Base-by-base conservation (phyloP, 1,284 basidiomycete genomes). In the Peniophora sp. region DNA sequence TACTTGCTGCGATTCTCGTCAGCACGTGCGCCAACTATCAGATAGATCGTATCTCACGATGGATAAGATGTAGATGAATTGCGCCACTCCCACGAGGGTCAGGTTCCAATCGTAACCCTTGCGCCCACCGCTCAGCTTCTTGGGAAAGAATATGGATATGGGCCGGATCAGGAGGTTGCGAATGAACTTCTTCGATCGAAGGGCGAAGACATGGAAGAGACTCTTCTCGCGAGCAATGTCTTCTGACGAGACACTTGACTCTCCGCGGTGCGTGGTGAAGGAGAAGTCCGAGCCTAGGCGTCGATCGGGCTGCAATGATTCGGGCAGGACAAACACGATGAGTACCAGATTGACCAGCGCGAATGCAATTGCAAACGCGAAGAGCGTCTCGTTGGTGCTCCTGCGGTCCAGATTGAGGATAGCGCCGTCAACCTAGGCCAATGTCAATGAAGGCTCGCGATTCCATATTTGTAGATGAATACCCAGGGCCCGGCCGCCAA, bases 401-500 rank as follows among this genome's bases (percentile, higher is more conserved):
- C 45, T 39, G 5, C 35, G 17, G 17, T 47, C 27, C 11, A 52
- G 18, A 37, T 55, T 52, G 20, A 58, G 51, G 20, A 57, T 37
- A 9, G 52, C n/a, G 8, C 56, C 55, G 47, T 57, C 53, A 6
- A 58, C 47, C 56, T 57, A 32, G 5, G 27, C 12, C 27, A 32
- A 22, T 32, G 24, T 20, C 12, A 32, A 12, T 6, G 12, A 32
- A 12, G 27, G 27, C 27, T 32, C 27, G 27, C 27, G 12, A 12
- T 6, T 12, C 6, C 27, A 5, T 5, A 32, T 32, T 32, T 32
- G 69, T 58, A 41, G 72, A 60, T 44, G 70, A 52, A 23, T 58
- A 76, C 76, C 74, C 74, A 77, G 47, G 75, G 75, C 6, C 76
- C 76, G 1, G 66, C 59, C 9, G 76, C 70, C 18, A 78, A 63